phyloP scores from a whole-genome alignment of 495 filamentous ascomycete species.

The Hamigera avellanea region DNA sequence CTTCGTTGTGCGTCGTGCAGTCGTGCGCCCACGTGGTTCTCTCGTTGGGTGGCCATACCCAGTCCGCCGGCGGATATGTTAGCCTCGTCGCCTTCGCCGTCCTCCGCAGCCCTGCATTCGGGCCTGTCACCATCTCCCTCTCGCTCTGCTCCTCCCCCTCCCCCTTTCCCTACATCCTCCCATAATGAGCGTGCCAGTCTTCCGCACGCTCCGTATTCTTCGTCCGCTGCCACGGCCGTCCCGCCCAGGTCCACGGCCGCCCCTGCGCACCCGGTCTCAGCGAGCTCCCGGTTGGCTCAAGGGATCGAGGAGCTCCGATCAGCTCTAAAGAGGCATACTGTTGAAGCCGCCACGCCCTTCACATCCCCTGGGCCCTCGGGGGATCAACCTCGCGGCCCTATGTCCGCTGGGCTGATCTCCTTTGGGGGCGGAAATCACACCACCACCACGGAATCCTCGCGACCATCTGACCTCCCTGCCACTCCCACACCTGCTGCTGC shows the following conservation, averaged over 20 bases:
- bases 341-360: conserved; percentile 14
- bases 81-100: conserved; percentile 37
- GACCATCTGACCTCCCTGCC: conserved; percentile 10
- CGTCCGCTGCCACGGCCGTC: not conserved
- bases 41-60: conserved; percentile 20
- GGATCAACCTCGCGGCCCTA: conserved; percentile 23
- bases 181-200: not conserved
- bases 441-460: conserved; percentile 16
- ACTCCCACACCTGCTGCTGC: conserved; percentile 9
- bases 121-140: conserved; percentile 15
- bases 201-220: conserved; percentile 3
- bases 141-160: conserved; percentile 10
- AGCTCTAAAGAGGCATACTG: conserved; percentile 32
- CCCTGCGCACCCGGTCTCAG: not conserved
- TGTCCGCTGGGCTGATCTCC: conserved; percentile 23
- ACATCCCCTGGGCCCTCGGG: conserved; percentile 27
- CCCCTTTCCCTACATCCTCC: conserved; percentile 5
- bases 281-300: conserved; percentile 24
- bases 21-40: conserved; percentile 36
- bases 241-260: not conserved
- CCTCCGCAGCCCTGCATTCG: conserved; percentile 23
- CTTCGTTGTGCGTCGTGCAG: conserved; percentile 22
- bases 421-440: conserved; percentile 13
- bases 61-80: conserved; percentile 37
- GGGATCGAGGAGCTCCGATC: conserved; percentile 36